Evolutionary conservation across 2,329 filamentous ascomycete genomes (phyloP), one percentile per base, ranked within the genome.

Genomic region (Triangularia setosa): DNA sequence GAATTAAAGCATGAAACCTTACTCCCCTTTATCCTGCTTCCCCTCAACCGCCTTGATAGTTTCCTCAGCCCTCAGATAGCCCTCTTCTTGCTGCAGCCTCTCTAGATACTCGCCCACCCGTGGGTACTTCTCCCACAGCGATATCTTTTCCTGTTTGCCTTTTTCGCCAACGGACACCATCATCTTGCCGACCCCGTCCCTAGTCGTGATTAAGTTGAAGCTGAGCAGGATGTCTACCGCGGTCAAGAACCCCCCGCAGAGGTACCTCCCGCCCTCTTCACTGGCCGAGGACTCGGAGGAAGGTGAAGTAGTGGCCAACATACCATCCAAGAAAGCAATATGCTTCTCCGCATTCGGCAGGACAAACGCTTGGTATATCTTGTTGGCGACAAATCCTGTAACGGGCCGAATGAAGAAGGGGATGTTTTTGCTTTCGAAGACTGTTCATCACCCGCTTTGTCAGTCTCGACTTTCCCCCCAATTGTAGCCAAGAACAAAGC

Each of bases 321-420:
- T 78, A 16, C 76, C 72, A 64, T 84, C 80, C 24, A 85, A 69
- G 68, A 84, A 77, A 16, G 64, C 69, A 6, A 84, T 73, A 67
- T 83, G 78, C 57, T 71, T 73, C 66, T 75, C 75, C 44, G 78
- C 68, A 67, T 81, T 82, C 66, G 81, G 82, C 48, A 77, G 72
- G 65, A 84, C 71, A 67, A 79, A 79, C 55, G 68, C 71, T 48
- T 73, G 70, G 30, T 79, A 73, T 65, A 78, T 61, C 60, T 76
- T 75, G 67, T 74, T 74, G 52, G 78, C 80, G 9, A 83, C 77
- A 60, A 77, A 65, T 18, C 74, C 69, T 2, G 82, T 83, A 61
- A 85, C 75, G 66, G 82, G 82, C 0, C 82, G 80, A 68, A 84
- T 75, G 72, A 82, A 76, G 75, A 84, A 83, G 35, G 83, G 83